These are phyloP conservation scores for Rosa rugosa DNA, from an alignment of 306 rosid genomes.

Conservation along the genomic window DNA sequence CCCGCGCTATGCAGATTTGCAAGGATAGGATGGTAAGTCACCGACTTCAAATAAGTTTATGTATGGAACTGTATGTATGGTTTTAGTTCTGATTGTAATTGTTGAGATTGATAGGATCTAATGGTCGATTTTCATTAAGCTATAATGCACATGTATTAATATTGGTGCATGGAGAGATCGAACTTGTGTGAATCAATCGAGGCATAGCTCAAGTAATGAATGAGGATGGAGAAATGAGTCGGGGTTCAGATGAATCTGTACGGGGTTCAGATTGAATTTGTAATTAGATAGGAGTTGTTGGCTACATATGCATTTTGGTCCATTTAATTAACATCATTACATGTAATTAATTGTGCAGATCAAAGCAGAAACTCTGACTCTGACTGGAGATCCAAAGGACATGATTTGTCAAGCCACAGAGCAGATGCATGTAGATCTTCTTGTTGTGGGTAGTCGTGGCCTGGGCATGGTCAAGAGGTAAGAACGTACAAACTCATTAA, in stretches of 20 bases:
- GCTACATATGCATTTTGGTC: background rate
- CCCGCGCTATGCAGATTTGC: slow-evolving; percentile 59
- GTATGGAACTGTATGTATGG: background rate
- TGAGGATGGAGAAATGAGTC: too few species aligned
- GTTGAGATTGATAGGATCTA: too few species aligned
- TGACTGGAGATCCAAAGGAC: slow-evolving; percentile 71
- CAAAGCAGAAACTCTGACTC: slow-evolving; percentile 53
- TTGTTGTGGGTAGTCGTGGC: slow-evolving; percentile 75
- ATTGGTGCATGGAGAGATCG: background rate
- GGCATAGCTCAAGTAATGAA: too few species aligned
- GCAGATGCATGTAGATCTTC: slow-evolving; percentile 60
- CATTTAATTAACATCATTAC: background rate
- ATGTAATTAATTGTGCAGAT: slow-evolving; percentile 30
- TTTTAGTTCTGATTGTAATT: background rate
- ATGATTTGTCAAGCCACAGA: slow-evolving; percentile 67
- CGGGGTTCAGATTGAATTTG: too few species aligned
- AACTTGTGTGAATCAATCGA: too few species aligned
- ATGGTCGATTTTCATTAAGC: background rate
- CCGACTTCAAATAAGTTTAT: background rate
- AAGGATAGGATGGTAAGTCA: slow-evolving; percentile 43
- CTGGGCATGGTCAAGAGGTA: slow-evolving; percentile 67
- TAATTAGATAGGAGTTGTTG: background rate
- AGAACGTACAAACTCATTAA: background rate
- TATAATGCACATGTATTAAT: background rate
- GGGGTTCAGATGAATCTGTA: background rate